These are phyloP conservation scores for Blastocystis hominis DNA, from an alignment of 352 stramenopile genomes.

Conservation along the genomic window DNA sequence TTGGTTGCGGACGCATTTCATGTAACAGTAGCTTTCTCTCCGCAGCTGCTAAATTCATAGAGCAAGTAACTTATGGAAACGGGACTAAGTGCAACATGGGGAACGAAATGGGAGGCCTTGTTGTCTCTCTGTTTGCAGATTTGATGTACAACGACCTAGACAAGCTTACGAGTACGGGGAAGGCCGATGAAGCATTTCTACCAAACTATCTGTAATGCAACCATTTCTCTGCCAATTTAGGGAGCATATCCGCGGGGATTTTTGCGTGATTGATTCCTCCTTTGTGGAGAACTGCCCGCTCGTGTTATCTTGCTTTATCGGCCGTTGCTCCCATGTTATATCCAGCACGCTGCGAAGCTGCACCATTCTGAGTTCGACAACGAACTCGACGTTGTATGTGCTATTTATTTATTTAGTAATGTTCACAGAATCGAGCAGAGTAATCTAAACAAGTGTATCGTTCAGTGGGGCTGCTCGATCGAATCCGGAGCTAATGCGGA, in stretches of 20 bases:
- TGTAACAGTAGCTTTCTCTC: slow-evolving; percentile 52
- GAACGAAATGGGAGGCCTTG: slow-evolving; percentile 71
- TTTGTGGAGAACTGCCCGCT: slow-evolving; percentile 67
- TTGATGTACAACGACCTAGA: slow-evolving; percentile 60
- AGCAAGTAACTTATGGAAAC: slow-evolving; percentile 64
- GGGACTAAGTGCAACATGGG: slow-evolving; percentile 69
- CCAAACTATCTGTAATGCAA: not conserved
- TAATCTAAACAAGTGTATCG: slow-evolving; percentile 59
- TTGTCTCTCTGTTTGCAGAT: slow-evolving; percentile 70
- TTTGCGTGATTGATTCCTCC: slow-evolving; percentile 65
- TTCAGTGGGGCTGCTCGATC: slow-evolving; percentile 62
- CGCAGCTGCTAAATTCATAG: not conserved
- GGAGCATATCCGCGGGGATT: slow-evolving; percentile 51
- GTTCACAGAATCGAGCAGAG: slow-evolving; percentile 57
- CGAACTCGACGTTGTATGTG: slow-evolving; percentile 68
- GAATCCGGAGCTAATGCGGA: slow-evolving; percentile 69
- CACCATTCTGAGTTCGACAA: slow-evolving; percentile 68
- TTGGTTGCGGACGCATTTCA: slow-evolving; percentile 69
- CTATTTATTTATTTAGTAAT: not conserved
- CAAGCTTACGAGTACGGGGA: not conserved
- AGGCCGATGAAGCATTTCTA: not conserved
- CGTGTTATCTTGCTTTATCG: slow-evolving; percentile 62
- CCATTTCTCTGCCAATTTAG: not conserved
- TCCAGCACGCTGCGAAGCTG: slow-evolving; percentile 67
- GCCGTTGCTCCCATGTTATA: slow-evolving; percentile 63